Evolutionary conservation across 2,329 filamentous ascomycete genomes (phyloP).

Genomic region (Phialophora expanda): DNA sequence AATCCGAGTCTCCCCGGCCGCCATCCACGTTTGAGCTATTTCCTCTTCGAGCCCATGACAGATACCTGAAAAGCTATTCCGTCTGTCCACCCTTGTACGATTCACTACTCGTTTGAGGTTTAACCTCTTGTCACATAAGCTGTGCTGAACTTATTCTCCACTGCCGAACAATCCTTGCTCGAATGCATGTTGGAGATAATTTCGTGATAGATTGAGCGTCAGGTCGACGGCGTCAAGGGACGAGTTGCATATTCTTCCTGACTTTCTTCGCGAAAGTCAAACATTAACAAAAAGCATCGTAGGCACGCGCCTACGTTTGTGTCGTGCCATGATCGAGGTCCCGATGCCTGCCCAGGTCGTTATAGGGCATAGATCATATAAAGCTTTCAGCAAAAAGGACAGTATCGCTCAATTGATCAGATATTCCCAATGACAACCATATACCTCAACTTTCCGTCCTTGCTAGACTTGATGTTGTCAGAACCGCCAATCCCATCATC

Average conservation of each 20-base stretch:
- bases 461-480: slow-evolving; percentile 48
- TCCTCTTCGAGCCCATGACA: not conserved
- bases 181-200: not conserved
- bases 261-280: not conserved
- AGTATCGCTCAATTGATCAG: slow-evolving; percentile 8
- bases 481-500: slow-evolving; percentile 88
- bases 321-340: not conserved
- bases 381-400: not conserved
- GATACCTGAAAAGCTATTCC: not conserved
- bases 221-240: not conserved
- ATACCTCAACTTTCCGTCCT: slow-evolving; percentile 60
- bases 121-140: not conserved
- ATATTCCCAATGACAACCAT: slow-evolving; percentile 63
- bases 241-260: not conserved
- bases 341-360: not conserved
- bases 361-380: not conserved
- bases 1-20: not conserved
- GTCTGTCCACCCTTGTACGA: slow-evolving; percentile 2
- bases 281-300: not conserved
- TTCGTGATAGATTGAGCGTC: not conserved
- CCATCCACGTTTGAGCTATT: not conserved
- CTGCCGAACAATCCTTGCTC: not conserved
- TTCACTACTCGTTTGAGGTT: slow-evolving; percentile 6
- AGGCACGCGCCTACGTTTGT: not conserved
- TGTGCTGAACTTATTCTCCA: not conserved